A percentile compares a stretch with the other conserved stretches of the same genome.
Conservation (phyloP, 1,284 basidiomycete species). For the Polyporus tsugae region DNA sequence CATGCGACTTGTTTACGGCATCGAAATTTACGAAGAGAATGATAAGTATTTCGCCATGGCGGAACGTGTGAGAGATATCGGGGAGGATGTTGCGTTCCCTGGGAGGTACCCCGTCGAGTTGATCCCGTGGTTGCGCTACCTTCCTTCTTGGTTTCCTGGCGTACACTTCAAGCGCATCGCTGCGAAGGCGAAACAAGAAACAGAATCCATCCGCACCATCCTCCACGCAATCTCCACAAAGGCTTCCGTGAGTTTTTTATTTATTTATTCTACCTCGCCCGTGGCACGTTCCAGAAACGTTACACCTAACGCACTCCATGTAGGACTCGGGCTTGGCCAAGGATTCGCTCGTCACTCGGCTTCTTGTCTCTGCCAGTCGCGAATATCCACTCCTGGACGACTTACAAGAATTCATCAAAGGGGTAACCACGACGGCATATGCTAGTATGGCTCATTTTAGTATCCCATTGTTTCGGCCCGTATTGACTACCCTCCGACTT, state of each 20-base stretch:
- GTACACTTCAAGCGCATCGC: neutral
- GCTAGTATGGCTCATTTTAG: neutral
- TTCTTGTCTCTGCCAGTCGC: neutral
- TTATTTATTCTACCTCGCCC: too few relatives aligned
- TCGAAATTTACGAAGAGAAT: conserved; percentile 21
- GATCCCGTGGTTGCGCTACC: conserved; percentile 14
- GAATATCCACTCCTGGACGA: neutral
- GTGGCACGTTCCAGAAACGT: neutral
- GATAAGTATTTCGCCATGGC: conserved; percentile 25
- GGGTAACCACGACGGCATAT: neutral
- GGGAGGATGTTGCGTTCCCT: conserved; percentile 6
- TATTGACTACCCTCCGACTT: neutral
- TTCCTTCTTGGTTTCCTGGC: conserved; percentile 18
- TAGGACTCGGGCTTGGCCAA: neutral
- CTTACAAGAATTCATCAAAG: neutral
- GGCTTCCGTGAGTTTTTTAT: neutral
- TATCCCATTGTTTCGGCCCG: neutral
- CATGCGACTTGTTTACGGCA: conserved; percentile 14
- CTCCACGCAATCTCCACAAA: neutral
- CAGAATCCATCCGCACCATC: neutral
- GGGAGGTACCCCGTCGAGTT: conserved; percentile 19
- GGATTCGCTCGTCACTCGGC: neutral
- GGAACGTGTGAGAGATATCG: neutral
- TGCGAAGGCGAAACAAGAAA: neutral
- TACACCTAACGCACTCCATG: neutral